Conservation (phyloP, 176 grass and related monocot species). For the Eleusine coracana region DNA sequence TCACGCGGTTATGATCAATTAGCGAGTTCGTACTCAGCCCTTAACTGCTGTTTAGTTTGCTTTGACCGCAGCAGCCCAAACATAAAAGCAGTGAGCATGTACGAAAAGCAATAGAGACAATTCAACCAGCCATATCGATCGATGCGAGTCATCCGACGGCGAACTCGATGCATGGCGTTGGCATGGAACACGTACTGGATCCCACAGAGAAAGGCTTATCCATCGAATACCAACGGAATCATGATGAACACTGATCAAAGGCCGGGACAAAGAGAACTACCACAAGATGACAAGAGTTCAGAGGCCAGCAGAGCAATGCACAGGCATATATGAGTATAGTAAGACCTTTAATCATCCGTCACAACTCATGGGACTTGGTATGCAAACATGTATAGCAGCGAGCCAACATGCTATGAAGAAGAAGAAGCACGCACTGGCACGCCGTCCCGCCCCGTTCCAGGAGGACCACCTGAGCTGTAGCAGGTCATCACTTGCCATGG, state of each 20-base stretch:
- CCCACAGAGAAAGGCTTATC: neutral
- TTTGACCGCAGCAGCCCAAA: too few relatives aligned
- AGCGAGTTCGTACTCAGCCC: neutral
- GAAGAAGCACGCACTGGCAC: neutral
- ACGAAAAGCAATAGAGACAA: too few relatives aligned
- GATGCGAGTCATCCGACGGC: too few relatives aligned
- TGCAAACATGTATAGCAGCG: neutral
- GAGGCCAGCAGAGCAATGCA: neutral
- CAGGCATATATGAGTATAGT: neutral
- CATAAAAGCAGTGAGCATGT: neutral
- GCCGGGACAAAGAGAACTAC: constrained; percentile 4
- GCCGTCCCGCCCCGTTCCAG: too few relatives aligned
- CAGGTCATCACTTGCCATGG: too few relatives aligned
- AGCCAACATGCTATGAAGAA: neutral
- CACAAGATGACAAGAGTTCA: neutral
- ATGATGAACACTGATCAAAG: neutral
- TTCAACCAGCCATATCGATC: too few relatives aligned
- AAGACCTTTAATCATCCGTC: constrained; percentile 1
- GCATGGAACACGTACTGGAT: too few relatives aligned
- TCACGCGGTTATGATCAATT: constrained; percentile 13
- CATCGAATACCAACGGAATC: neutral
- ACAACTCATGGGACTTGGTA: neutral
- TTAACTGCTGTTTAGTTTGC: neutral
- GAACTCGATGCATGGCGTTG: too few relatives aligned
- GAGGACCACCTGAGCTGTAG: too few relatives aligned